A percentile compares a stretch with the other conserved stretches of the same genome.
Conservation (phyloP, 306 rosid species). For the Glycyrrhiza uralensis region DNA sequence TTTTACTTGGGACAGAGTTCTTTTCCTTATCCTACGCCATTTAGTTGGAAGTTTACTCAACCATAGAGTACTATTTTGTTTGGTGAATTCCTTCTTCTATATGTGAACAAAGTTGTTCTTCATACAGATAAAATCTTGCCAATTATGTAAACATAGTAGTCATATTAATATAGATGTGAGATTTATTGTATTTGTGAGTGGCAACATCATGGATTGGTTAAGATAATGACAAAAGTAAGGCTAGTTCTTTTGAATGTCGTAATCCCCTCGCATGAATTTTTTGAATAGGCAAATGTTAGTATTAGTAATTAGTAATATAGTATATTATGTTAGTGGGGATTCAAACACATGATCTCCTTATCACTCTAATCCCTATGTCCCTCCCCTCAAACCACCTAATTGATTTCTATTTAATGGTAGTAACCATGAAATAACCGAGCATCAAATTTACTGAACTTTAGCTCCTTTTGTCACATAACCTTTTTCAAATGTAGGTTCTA, state of each 20-base stretch:
- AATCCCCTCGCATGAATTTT: neutral
- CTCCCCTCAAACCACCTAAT: too few species aligned
- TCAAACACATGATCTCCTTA: too few species aligned
- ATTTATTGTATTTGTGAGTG: neutral
- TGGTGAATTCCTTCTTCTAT: neutral
- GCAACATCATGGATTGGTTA: neutral
- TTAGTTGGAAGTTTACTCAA: neutral
- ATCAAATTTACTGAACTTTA: neutral
- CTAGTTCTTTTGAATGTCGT: neutral
- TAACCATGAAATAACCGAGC: neutral
- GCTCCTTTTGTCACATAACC: neutral
- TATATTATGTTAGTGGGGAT: too few species aligned
- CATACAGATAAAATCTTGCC: neutral
- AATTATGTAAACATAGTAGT: neutral
- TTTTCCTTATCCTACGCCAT: neutral
- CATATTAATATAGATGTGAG: neutral
- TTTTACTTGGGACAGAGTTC: neutral
- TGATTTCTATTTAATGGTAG: conserved; percentile 4
- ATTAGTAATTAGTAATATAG: too few species aligned
- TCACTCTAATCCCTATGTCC: too few species aligned
- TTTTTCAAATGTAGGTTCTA: conserved; percentile 50
- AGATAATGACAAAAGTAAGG: conserved; percentile 4
- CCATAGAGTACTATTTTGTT: neutral
- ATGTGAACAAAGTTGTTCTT: neutral
- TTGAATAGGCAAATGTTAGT: too few species aligned